These are phyloP conservation scores for Pleurotus citrinopileatus DNA, from an alignment of 768 basidiomycete species.

Conservation along the genomic window DNA sequence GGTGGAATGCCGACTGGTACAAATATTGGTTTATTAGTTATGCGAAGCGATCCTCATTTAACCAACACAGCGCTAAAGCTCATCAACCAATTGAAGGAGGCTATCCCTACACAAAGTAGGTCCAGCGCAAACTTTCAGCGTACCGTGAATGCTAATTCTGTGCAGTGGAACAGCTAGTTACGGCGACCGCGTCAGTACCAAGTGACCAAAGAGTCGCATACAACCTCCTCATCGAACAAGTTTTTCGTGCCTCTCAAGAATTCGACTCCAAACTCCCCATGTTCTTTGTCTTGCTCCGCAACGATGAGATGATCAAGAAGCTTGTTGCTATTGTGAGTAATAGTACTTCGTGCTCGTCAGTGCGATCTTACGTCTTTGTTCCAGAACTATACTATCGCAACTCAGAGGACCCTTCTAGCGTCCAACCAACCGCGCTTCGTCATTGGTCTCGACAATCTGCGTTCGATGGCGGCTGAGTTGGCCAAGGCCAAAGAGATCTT, in stretches of 20 bases:
- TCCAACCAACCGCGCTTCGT: conserved; percentile 18
- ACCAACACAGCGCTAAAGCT: conserved; percentile 4
- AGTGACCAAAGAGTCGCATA: conserved; percentile 55
- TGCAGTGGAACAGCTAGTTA: conserved; percentile 2
- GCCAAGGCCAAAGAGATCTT: conserved; percentile 7
- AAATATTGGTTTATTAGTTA: neutral
- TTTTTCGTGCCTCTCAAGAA: conserved; percentile 42
- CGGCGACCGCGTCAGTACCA: conserved; percentile 28
- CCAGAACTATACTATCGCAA: conserved; percentile 23
- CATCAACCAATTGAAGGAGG: conserved; percentile 12
- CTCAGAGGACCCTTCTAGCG: conserved; percentile 21
- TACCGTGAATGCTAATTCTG: neutral
- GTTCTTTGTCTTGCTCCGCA: conserved; percentile 42
- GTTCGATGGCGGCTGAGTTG: conserved; percentile 4
- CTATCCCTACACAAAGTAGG: conserved; percentile 10
- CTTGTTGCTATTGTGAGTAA: conserved; percentile 53
- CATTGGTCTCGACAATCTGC: conserved; percentile 5
- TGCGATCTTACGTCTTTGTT: conserved; percentile 12
- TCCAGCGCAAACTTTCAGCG: neutral
- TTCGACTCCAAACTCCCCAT: conserved; percentile 50
- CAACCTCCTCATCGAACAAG: conserved; percentile 44
- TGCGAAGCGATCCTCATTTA: conserved; percentile 5
- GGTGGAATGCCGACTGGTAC: neutral
- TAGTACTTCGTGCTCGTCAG: conserved; percentile 7
- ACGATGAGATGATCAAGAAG: conserved; percentile 46